Percentiles rank a stretch among this genome's conserved stretches.
Evolutionary conservation across 2,329 filamentous ascomycete genomes (phyloP).

Genomic region (Apiospora kogelbergensis): DNA sequence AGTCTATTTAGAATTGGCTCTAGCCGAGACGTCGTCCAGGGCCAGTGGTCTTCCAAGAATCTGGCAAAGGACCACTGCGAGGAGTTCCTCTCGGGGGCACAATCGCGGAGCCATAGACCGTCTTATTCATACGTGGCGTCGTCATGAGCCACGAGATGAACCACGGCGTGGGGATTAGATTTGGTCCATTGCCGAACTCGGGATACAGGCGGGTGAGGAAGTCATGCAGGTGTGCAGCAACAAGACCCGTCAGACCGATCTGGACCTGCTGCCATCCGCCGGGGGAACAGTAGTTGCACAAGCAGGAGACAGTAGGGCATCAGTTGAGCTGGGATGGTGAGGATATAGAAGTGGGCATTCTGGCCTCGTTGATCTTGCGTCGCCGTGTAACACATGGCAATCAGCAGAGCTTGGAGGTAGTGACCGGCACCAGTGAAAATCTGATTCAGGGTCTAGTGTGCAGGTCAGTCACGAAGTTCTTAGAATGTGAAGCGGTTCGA

Average conservation of each 20-base stretch:
- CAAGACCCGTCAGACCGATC: conserved; percentile 71
- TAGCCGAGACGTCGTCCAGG: conserved; percentile 62
- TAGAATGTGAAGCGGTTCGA: neutral
- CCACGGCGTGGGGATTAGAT: conserved; percentile 71
- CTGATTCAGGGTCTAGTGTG: conserved; percentile 49
- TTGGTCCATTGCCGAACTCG: conserved; percentile 79
- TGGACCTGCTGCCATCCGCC: conserved; percentile 56
- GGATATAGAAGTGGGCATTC: conserved; percentile 76
- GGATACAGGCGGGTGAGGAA: conserved; percentile 89
- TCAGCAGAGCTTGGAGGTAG: conserved; percentile 65
- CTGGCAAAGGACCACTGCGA: conserved; percentile 53
- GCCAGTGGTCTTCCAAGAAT: conserved; percentile 65
- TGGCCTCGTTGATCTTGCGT: conserved; percentile 80
- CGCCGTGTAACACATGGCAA: conserved; percentile 82
- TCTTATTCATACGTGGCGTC: conserved; percentile 46
- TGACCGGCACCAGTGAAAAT: conserved; percentile 49
- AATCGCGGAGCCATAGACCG: conserved; percentile 64
- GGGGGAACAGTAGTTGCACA: conserved; percentile 65
- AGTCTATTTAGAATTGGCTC: conserved; percentile 11
- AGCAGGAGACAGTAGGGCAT: conserved; percentile 79
- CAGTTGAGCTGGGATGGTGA: conserved; percentile 79
- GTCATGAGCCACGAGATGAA: conserved; percentile 69
- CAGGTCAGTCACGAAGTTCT: conserved; percentile 1
- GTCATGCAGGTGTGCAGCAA: conserved; percentile 87
- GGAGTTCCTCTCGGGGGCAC: conserved; percentile 34